Percentiles rank a stretch among this genome's conserved stretches.
Evolutionary conservation across 2,329 filamentous ascomycete genomes (phyloP).

Genomic region (Paraphaeosphaeria minitans): DNA sequence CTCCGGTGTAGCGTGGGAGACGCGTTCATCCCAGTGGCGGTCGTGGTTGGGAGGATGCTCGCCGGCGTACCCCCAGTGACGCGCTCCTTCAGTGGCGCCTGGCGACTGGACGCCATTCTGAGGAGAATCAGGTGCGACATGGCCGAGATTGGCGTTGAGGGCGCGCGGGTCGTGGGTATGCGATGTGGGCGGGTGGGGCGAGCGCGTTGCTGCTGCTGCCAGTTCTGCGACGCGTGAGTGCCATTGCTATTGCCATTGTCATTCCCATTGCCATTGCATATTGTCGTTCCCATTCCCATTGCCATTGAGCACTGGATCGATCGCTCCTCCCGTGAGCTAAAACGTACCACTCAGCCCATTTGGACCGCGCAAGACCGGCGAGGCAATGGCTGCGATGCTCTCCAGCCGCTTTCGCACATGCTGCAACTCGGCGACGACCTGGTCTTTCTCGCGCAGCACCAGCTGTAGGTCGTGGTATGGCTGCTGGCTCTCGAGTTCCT

Average conservation of each 20-base stretch:
- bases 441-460: constrained; percentile 75
- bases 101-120: constrained; percentile 37
- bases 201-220: constrained; percentile 54
- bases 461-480: constrained; percentile 83
- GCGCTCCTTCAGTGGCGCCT: constrained; percentile 25
- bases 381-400: constrained; percentile 67
- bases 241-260: constrained; percentile 1
- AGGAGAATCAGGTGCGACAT: constrained; percentile 26
- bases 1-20: constrained; percentile 25
- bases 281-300: neutral
- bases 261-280: neutral
- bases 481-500: constrained; percentile 77
- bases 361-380: constrained; percentile 59
- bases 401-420: constrained; percentile 74
- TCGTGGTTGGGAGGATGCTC: constrained; percentile 42
- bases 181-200: constrained; percentile 31
- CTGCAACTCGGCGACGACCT: constrained; percentile 77
- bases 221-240: constrained; percentile 46
- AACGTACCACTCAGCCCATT: constrained; percentile 52
- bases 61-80: constrained; percentile 39
- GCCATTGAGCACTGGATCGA: neutral
- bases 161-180: constrained; percentile 28
- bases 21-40: constrained; percentile 46
- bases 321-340: neutral
- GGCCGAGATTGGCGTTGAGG: constrained; percentile 29